Evolutionary conservation across 306 rosid species (phyloP), one percentile per base, ranked within the genome.

Genomic region (Fragaria iinumae): DNA sequence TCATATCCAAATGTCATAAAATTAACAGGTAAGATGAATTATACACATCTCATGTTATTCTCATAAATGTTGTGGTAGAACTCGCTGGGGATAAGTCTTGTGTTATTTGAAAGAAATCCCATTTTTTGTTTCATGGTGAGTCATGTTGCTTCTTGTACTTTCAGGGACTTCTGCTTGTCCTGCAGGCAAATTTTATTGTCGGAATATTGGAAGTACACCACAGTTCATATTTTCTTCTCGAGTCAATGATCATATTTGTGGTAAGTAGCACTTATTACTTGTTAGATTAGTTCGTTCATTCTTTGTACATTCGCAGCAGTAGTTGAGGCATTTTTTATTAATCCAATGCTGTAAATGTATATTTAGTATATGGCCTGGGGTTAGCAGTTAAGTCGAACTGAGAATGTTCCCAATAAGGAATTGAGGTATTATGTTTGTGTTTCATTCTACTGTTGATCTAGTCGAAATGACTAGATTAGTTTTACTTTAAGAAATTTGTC

Each of bases 161-260:
- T 72, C 91, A 94, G 98, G 98, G 72, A 94, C 98, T 82, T 89
- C 97, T 25, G 97, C 98, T 77, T 94, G 97, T 75, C 85, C 90
- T 1, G 76, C 84, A 1, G 93, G 91, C 21, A 92, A 87, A 76
- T 94, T 94, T 80, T 92, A 89, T 68, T 92, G 96, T 83, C 82
- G 81, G 74, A 94, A 94, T 75, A 76, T 88, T 39, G 98, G 98
- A 79, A 94, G 96, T 86, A 92, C 65, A 65, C 97, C 98, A 49
- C 85, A 47, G 77, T 90, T 94, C 36, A 83, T 92, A 84, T 89
- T 89, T 82, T 89, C 97, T 71, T 94, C 97, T 71, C 91, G 60
- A 13, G 88, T 94, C 83, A 92, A 94, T 71, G 96, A 94, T 83
- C 89, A 18, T 29, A 66, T 89, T 73, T 94, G 98, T 73, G 98